These are phyloP conservation scores for Setaria viridis DNA, from an alignment of 202 grass and related monocot species.

Conservation along the genomic window DNA sequence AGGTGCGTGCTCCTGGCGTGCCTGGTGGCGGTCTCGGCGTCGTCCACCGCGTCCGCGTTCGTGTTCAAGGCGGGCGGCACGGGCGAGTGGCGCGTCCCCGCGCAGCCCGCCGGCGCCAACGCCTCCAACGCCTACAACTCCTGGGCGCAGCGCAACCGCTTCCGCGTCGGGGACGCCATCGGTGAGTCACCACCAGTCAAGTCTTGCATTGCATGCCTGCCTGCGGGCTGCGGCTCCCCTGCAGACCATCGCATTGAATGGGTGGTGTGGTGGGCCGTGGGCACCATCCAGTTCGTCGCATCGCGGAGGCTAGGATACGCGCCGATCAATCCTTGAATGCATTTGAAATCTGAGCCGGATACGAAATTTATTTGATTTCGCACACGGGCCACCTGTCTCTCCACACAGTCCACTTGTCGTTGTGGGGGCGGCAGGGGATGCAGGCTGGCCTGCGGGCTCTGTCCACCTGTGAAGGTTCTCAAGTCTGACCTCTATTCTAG, in stretches of 20 bases:
- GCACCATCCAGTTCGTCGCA: too few species aligned
- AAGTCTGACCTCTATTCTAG: background rate
- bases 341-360: background rate
- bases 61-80: conserved; percentile 81
- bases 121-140: conserved; percentile 54
- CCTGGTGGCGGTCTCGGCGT: conserved; percentile 42
- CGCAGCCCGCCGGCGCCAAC: background rate
- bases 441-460: background rate
- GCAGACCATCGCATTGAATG: background rate
- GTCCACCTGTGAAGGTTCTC: background rate
- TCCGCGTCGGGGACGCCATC: conserved; percentile 76
- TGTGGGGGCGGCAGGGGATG: background rate
- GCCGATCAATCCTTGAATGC: background rate
- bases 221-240: background rate
- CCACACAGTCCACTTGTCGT: too few species aligned
- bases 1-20: conserved; percentile 49
- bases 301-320: too few species aligned
- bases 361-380: background rate
- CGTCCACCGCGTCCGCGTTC: conserved; percentile 58
- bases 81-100: conserved; percentile 65
- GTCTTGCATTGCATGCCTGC: background rate
- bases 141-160: conserved; percentile 82
- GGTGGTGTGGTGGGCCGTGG: too few species aligned
- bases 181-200: conserved; percentile 31
- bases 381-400: background rate